Percentiles rank a stretch among this genome's conserved stretches.
Conservation (phyloP, 768 basidiomycete genomes). For the Obba rivulosa region DNA sequence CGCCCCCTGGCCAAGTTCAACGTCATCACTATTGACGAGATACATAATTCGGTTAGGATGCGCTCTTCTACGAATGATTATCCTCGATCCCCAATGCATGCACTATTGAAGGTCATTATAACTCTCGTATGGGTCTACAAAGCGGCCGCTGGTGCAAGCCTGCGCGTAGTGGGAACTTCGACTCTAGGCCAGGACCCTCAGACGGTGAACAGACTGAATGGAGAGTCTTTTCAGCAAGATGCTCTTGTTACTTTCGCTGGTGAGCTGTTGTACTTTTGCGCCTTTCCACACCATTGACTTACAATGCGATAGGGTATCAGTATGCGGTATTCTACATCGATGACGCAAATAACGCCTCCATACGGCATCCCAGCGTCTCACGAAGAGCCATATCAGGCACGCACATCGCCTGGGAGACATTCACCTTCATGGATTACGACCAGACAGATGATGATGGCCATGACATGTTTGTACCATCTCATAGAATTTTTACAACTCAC, state of each 20-base stretch:
- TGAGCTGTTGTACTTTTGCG: neutral
- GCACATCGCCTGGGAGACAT: slow-evolving; percentile 21
- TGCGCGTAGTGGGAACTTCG: slow-evolving; percentile 15
- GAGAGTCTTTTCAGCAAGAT: slow-evolving; percentile 34
- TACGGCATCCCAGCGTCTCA: slow-evolving; percentile 24
- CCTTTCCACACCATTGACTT: no score
- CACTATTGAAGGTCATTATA: neutral
- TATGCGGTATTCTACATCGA: slow-evolving; percentile 29
- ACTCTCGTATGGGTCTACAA: neutral
- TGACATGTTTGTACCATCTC: slow-evolving; percentile 20
- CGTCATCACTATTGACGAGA: no score
- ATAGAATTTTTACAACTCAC: neutral
- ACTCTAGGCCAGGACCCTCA: slow-evolving; percentile 27
- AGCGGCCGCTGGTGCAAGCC: slow-evolving; percentile 1
- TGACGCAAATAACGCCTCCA: slow-evolving; percentile 21
- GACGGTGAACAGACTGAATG: slow-evolving; percentile 31
- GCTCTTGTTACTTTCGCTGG: slow-evolving; percentile 29
- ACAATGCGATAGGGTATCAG: slow-evolving; percentile 23
- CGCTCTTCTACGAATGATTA: no score
- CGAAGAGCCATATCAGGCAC: slow-evolving; percentile 16
- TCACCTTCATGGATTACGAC: slow-evolving; percentile 29
- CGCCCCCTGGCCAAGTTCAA: no score
- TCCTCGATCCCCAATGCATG: no score
- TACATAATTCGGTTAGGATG: no score
- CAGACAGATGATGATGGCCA: slow-evolving; percentile 34